Conservation (phyloP, 495 filamentous ascomycete species). For the Aspergillus egyptiacus region DNA sequence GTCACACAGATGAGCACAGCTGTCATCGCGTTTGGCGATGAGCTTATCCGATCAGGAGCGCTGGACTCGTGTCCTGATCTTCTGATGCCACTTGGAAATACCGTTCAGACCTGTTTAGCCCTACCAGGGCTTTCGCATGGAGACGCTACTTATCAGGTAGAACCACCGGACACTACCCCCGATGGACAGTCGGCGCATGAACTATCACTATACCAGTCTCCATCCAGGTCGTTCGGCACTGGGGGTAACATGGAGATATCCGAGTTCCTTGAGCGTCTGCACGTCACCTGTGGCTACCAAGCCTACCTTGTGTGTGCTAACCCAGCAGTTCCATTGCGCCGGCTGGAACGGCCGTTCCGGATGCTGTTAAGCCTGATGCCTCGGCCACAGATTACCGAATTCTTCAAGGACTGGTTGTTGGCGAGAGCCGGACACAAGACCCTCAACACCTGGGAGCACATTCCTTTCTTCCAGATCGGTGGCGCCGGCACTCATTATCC, state of each 20-base stretch:
- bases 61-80: conserved; percentile 31
- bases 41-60: conserved; percentile 43
- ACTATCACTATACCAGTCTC: neutral
- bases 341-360: conserved; percentile 55
- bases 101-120: conserved; percentile 22
- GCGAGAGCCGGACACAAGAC: conserved; percentile 16
- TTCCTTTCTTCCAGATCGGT: conserved; percentile 58
- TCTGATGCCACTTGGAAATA: conserved; percentile 32
- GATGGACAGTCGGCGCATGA: neutral
- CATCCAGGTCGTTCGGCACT: conserved; percentile 14
- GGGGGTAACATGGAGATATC: conserved; percentile 48
- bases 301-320: conserved; percentile 52
- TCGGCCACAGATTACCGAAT: conserved; percentile 40
- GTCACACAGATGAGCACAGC: conserved; percentile 70
- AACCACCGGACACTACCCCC: neutral
- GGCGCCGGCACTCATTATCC: conserved; percentile 62
- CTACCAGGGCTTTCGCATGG: conserved; percentile 19
- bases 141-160: conserved; percentile 1
- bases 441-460: conserved; percentile 50
- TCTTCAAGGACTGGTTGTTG: conserved; percentile 33
- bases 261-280: conserved; percentile 56
- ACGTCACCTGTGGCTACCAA: conserved; percentile 55
- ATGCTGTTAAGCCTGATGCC: conserved; percentile 56
- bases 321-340: conserved; percentile 42
- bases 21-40: conserved; percentile 65